Conservation (phyloP, 306 rosid genomes). For the Psophocarpus tetragonolobus region DNA sequence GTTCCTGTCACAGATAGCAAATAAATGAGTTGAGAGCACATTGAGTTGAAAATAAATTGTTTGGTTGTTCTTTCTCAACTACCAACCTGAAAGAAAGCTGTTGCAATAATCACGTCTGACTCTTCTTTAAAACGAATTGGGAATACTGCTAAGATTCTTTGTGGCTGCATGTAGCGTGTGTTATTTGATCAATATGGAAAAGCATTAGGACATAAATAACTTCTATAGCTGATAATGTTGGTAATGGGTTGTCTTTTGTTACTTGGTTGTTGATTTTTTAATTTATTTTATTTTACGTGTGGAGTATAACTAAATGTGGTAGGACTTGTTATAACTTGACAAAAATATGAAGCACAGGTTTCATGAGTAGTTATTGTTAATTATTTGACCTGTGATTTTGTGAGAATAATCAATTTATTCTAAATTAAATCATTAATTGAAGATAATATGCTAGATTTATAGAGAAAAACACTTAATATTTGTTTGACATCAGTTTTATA, state of each 20-base stretch:
- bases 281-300: background rate
- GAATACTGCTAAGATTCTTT: slow-evolving; percentile 69
- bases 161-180: slow-evolving; percentile 59
- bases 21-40: slow-evolving; percentile 5
- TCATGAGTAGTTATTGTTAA: background rate
- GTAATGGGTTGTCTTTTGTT: background rate
- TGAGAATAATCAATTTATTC: background rate
- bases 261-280: background rate
- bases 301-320: background rate
- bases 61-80: background rate
- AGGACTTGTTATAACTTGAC: background rate
- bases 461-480: no score
- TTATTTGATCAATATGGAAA: slow-evolving; percentile 22
- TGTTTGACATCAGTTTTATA: no score
- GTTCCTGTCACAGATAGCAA: slow-evolving; percentile 60
- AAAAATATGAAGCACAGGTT: slow-evolving; percentile 12
- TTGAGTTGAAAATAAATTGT: slow-evolving; percentile 8
- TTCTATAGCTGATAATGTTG: background rate
- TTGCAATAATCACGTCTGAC: slow-evolving; percentile 77
- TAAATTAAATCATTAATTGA: slow-evolving; percentile 2
- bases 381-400: background rate
- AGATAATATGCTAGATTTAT: slow-evolving; percentile 16
- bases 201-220: slow-evolving; percentile 10
- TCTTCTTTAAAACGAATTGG: slow-evolving; percentile 80
- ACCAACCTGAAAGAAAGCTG: slow-evolving; percentile 86